A percentile compares a stretch with the other conserved stretches of the same genome.
Evolutionary conservation across 257 asterid species (phyloP).

Genomic region (Solanum verrucosum): DNA sequence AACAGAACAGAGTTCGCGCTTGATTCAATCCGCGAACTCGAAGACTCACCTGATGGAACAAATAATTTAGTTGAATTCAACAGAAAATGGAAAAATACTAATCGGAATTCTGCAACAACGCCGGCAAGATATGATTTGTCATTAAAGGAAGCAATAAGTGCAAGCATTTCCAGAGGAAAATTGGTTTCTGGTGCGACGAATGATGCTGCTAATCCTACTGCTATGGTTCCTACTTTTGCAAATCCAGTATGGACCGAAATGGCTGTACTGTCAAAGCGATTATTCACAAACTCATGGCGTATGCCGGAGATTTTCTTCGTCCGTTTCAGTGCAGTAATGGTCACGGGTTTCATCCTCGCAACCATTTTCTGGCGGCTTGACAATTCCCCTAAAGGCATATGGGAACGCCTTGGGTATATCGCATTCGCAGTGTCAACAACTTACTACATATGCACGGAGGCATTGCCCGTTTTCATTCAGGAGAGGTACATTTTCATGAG

Average conservation of each 20-base stretch:
- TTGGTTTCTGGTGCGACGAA: slow-evolving; percentile 26
- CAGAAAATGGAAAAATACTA: slow-evolving; percentile 4
- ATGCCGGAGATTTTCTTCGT: slow-evolving; percentile 29
- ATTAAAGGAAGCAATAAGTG: slow-evolving; percentile 26
- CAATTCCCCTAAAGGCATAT: slow-evolving; percentile 27
- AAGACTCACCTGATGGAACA: slow-evolving; percentile 19
- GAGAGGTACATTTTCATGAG: slow-evolving; percentile 37
- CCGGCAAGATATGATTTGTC: not conserved
- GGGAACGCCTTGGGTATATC: slow-evolving; percentile 26
- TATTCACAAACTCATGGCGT: slow-evolving; percentile 25
- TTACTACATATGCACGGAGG: slow-evolving; percentile 29
- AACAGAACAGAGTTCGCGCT: slow-evolving; percentile 28
- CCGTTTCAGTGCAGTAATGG: slow-evolving; percentile 24
- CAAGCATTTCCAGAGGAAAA: slow-evolving; percentile 28
- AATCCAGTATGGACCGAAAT: slow-evolving; percentile 36
- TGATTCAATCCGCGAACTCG: slow-evolving; percentile 29
- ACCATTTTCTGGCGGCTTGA: slow-evolving; percentile 32
- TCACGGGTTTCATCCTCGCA: slow-evolving; percentile 33
- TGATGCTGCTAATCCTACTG: not conserved
- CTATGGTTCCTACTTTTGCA: slow-evolving; percentile 22
- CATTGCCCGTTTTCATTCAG: slow-evolving; percentile 25
- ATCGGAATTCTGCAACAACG: not conserved
- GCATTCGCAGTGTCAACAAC: slow-evolving; percentile 32
- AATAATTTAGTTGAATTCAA: slow-evolving; percentile 29
- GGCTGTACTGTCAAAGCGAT: slow-evolving; percentile 16